phyloP scores from a whole-genome alignment of 345 rosid genomes.

The Salix koriyanagi region DNA sequence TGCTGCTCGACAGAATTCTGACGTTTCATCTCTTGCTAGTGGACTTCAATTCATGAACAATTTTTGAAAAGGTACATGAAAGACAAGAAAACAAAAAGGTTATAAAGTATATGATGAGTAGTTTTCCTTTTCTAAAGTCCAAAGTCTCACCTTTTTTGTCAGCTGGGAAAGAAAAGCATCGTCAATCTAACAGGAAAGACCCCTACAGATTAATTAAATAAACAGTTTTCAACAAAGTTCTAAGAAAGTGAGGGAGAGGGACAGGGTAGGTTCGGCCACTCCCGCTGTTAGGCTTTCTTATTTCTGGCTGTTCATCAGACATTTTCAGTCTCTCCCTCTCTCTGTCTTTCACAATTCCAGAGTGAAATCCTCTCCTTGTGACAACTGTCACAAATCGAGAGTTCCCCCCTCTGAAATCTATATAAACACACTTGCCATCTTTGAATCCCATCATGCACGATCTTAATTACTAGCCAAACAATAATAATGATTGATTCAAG shows the following conservation, averaged over 20 bases:
- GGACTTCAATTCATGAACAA: neutral
- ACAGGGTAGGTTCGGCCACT: neutral
- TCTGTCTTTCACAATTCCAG: conserved; percentile 14
- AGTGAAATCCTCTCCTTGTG: conserved; percentile 29
- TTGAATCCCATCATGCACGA: neutral
- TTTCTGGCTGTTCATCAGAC: neutral
- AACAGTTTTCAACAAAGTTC: neutral
- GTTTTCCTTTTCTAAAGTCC: neutral
- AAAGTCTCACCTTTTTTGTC: neutral
- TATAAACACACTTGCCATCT: neutral
- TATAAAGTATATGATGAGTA: neutral
- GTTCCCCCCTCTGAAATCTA: conserved; percentile 8
- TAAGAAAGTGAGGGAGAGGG: neutral
- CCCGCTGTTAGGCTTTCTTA: neutral
- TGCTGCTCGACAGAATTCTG: neutral
- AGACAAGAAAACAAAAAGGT: neutral
- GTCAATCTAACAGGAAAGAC: neutral
- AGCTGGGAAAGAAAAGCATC: neutral
- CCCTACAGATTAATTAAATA: neutral
- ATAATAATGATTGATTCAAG: conserved; percentile 17
- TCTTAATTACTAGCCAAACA: neutral
- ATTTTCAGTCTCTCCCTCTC: conserved; percentile 18
- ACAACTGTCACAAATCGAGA: conserved; percentile 39
- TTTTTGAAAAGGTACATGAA: neutral
- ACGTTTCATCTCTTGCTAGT: neutral